Conservation (phyloP, 495 filamentous ascomycete species). For the Penicillium lividum region DNA sequence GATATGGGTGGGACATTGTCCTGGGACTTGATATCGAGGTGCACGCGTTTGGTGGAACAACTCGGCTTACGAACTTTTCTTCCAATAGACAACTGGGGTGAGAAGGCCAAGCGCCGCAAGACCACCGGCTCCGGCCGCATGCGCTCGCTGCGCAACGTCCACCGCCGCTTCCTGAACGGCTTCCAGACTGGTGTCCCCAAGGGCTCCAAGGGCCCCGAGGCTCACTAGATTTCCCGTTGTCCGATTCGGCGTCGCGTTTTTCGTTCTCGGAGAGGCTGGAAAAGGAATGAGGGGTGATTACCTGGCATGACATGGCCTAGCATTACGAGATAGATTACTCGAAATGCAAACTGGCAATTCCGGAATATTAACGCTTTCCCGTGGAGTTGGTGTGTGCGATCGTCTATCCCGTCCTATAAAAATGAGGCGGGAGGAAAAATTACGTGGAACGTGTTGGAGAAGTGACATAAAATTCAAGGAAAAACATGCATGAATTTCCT, state of each 20-base stretch:
- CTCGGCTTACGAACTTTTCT: conserved; percentile 34
- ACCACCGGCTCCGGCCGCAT: conserved; percentile 94
- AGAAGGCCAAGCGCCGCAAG: conserved; percentile 99
- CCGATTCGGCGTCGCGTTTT: conserved; percentile 44
- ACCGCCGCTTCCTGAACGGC: conserved; percentile 91
- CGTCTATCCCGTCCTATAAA: conserved; percentile 30
- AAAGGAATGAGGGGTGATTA: conserved; percentile 36
- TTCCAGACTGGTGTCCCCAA: conserved; percentile 91
- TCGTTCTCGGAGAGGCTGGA: conserved; percentile 49
- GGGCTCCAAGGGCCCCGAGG: conserved; percentile 70
- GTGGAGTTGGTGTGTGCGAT: conserved; percentile 44
- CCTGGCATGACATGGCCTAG: conserved; percentile 48
- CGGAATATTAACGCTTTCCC: conserved; percentile 43
- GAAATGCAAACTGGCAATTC: conserved; percentile 42
- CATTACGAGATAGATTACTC: conserved; percentile 42
- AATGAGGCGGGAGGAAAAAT: conserved; percentile 21
- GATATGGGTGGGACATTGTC: conserved; percentile 3
- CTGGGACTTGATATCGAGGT: conserved; percentile 6
- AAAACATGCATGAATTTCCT: conserved; percentile 49
- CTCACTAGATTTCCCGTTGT: conserved; percentile 41
- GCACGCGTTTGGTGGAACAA: conserved; percentile 13
- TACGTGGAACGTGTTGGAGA: conserved; percentile 26
- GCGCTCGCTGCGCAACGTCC: conserved; percentile 85
- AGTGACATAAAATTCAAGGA: conserved; percentile 36
- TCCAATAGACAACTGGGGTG: conserved; percentile 89